Evolutionary conservation across 352 stramenopile genomes (phyloP).

Genomic region (Phytophthora citricola): DNA sequence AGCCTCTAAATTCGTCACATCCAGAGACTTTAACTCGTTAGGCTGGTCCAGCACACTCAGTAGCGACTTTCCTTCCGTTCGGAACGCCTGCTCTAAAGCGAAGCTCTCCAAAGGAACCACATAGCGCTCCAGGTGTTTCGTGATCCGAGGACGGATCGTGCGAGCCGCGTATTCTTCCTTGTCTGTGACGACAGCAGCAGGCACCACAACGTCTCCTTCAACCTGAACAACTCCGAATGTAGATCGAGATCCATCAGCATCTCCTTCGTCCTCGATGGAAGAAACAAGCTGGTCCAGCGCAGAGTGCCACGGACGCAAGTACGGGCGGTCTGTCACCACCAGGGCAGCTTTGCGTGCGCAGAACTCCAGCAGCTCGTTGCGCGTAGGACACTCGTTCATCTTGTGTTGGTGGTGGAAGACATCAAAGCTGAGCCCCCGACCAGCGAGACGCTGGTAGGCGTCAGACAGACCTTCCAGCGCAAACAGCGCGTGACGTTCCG

Average conservation of each 20-base stretch:
- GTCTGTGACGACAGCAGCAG: conserved; percentile 88
- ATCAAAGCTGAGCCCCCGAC: conserved; percentile 63
- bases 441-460: conserved; percentile 46
- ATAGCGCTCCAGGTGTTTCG: conserved; percentile 91
- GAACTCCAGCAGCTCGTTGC: conserved; percentile 48
- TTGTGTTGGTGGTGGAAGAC: conserved; percentile 66
- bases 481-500: conserved; percentile 79
- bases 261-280: conserved; percentile 39
- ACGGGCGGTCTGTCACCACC: conserved; percentile 82
- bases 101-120: conserved; percentile 64
- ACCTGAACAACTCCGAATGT: conserved; percentile 91
- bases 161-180: conserved; percentile 98
- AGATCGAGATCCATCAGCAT: conserved; percentile 6
- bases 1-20: conserved; percentile 47
- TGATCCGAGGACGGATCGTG: conserved; percentile 98
- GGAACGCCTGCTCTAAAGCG: conserved; percentile 33
- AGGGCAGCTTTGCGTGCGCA: conserved; percentile 63
- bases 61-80: conserved; percentile 43
- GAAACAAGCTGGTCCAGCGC: conserved; percentile 52
- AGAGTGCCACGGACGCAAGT: conserved; percentile 65
- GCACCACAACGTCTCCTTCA: conserved; percentile 98
- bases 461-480: conserved; percentile 71
- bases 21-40: conserved; percentile 38
- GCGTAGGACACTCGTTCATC: conserved; percentile 13
- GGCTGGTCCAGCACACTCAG: conserved; percentile 17